Base-by-base conservation (phyloP, 2,329 filamentous ascomycete species). In the Epichloe elymi region DNA sequence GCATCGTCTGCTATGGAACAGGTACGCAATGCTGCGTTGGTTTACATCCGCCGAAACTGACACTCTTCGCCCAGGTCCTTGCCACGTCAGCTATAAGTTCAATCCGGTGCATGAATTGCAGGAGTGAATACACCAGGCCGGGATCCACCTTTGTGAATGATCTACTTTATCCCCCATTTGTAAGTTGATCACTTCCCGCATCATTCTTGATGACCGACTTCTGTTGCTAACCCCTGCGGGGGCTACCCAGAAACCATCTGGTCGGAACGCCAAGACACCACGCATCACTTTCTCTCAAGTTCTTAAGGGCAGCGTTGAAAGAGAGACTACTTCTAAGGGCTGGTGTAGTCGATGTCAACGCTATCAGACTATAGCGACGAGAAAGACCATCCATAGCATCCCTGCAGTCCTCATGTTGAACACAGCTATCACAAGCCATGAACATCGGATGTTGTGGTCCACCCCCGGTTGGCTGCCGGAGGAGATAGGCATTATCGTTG, bases 331-430 rank as follows among this genome's bases (percentile, higher is more conserved):
- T 45, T 89, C 86, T 43, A 82, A 91, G 60, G 93, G 93, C 6
- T 98, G 90, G 90, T 98, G 93, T 64, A 85, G 85, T 57, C 82
- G 85, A 61, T 98, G 94, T 64, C 86, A 89, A 57, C 80, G 88
- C 23, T 97, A 98, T 64, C 89, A 95, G 65, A 86, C 86, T 49
- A 80, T 97, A 49, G 80, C 84, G 11, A 94, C 88, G 19, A 79
- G 87, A 54, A 95, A 94, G 63, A 86, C 85, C 0, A 85, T 97
- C 3, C 84, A 88, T 57, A 82, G 78, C 40, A 78, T 95, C 54
- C 91, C 93, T 0, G 78, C 82, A 35, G 87, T 96, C n/a, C 67
- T 98, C 55, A 85, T 94, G 71, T 76, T 98, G 26, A 96, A 96
- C 62, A 86, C 88, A 0, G 80, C 87, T 11, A 83, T 86, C 40